These are phyloP conservation scores for Podila clonocystis DNA, from an alignment of 192 early-diverging fungal genomes.

Conservation along the genomic window DNA sequence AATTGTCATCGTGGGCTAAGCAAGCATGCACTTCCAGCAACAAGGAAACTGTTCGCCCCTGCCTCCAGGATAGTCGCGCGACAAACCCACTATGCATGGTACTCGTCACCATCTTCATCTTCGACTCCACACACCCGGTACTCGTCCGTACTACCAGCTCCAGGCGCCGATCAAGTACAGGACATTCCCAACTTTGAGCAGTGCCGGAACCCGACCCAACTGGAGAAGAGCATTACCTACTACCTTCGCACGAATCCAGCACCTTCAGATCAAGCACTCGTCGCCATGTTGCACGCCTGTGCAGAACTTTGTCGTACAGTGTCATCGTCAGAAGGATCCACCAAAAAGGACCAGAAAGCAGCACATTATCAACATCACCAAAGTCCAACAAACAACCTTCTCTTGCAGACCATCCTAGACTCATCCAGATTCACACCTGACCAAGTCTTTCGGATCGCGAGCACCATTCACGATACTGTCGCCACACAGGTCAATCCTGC, in stretches of 20 bases:
- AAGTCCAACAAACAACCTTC: slow-evolving; percentile 10
- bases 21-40: too few species aligned
- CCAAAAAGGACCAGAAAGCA: not conserved
- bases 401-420: slow-evolving; percentile 30
- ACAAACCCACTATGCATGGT: not conserved
- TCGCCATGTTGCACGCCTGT: slow-evolving; percentile 33
- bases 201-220: slow-evolving; percentile 36
- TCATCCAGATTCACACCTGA: slow-evolving; percentile 30
- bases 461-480: slow-evolving; percentile 17
- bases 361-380: too few species aligned
- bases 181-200: slow-evolving; percentile 5
- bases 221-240: slow-evolving; percentile 30
- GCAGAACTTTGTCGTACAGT: slow-evolving; percentile 7
- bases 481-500: not conserved
- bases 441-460: slow-evolving; percentile 28
- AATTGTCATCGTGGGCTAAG: too few species aligned
- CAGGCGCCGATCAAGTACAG: not conserved
- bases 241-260: slow-evolving; percentile 37
- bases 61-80: too few species aligned
- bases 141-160: not conserved
- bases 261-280: slow-evolving; percentile 23
- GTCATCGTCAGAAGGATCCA: not conserved
- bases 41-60: too few species aligned
- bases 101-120: not conserved
- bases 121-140: not conserved